Conservation (phyloP, 2,329 filamentous ascomycete genomes). For the Sporothrix brasiliensis region DNA sequence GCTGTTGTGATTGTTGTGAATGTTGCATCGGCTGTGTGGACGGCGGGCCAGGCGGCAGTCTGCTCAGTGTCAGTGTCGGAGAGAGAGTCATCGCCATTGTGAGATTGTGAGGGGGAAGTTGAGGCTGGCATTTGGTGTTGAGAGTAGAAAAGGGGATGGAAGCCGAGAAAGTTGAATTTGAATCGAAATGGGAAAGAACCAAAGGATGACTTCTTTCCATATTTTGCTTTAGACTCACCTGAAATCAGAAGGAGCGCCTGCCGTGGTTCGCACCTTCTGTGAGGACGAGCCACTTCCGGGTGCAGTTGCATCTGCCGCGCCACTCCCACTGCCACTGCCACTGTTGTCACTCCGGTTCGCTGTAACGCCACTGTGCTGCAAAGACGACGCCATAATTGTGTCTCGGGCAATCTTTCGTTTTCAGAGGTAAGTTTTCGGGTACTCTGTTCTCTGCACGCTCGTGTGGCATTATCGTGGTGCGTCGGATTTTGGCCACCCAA, state of each 20-base stretch:
- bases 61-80: not conserved
- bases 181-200: not conserved
- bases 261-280: conserved; percentile 4
- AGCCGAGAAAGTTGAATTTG: not conserved
- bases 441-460: too few species aligned
- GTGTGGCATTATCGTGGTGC: not conserved
- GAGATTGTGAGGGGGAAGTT: not conserved
- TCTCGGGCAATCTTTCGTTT: not conserved
- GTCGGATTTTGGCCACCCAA: not conserved
- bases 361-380: conserved; percentile 3
- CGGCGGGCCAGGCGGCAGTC: not conserved
- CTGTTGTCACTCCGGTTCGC: not conserved
- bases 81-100: conserved; percentile 4
- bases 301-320: not conserved
- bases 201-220: not conserved
- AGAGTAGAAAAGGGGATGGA: not conserved
- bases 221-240: conserved; percentile 7
- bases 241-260: conserved; percentile 10
- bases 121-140: not conserved
- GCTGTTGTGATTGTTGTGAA: too few species aligned
- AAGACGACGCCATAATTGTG: conserved; percentile 9
- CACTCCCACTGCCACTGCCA: conserved; percentile 7
- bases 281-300: not conserved
- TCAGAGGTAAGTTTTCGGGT: not conserved
- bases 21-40: not conserved